These are phyloP conservation scores for Nemania sp. DNA, from an alignment of 2,329 filamentous ascomycete genomes.

Conservation along the genomic window DNA sequence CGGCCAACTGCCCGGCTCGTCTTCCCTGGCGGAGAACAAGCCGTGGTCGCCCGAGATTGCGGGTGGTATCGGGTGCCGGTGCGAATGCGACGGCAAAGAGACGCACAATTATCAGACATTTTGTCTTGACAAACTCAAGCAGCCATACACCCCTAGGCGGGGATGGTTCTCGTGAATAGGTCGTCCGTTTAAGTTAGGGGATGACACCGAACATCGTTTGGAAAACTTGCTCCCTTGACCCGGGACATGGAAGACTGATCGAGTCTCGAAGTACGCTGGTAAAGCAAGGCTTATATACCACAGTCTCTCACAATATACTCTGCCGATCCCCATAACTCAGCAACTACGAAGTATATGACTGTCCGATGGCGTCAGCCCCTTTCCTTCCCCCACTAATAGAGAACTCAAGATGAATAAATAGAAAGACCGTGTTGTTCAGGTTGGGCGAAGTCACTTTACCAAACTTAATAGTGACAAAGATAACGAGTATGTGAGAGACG, in stretches of 20 bases:
- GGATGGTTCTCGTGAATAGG: constrained; percentile 39
- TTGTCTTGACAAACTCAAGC: constrained; percentile 46
- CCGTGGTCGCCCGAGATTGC: constrained; percentile 38
- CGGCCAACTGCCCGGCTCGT: constrained; percentile 43
- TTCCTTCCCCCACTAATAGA: not conserved
- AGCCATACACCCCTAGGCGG: constrained; percentile 40
- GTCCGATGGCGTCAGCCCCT: too few species aligned
- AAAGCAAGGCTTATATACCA: too few species aligned
- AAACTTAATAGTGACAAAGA: not conserved
- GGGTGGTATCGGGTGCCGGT: constrained; percentile 48
- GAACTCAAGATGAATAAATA: not conserved
- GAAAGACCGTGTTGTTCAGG: not conserved
- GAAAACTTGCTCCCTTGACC: not conserved
- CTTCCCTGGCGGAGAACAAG: constrained; percentile 34
- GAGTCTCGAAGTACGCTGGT: too few species aligned
- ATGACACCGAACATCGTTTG: not conserved
- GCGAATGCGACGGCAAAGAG: constrained; percentile 45
- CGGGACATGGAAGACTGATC: not conserved
- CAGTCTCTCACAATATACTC: too few species aligned
- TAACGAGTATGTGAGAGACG: too few species aligned
- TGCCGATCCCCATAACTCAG: too few species aligned
- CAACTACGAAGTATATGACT: too few species aligned
- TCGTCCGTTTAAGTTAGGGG: not conserved
- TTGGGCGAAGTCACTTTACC: not conserved
- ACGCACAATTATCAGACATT: constrained; percentile 42